phyloP scores from a whole-genome alignment of 768 basidiomycete genomes.

The Termitomyces sp. region DNA sequence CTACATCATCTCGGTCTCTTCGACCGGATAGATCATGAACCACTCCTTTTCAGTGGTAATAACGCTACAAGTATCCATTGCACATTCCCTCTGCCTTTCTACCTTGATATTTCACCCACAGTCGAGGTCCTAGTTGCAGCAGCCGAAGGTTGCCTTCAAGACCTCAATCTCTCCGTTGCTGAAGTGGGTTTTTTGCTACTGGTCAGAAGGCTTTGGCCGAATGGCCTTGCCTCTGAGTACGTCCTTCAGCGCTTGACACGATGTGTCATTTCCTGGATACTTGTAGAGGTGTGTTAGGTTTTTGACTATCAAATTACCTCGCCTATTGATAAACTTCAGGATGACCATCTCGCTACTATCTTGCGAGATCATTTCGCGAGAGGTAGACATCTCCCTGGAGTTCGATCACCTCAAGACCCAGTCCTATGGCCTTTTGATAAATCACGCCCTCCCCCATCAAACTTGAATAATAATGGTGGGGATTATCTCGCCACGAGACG shows the following conservation, averaged over 20 bases:
- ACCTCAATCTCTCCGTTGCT: constrained; percentile 67
- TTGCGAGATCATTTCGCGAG: constrained; percentile 63
- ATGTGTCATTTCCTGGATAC: constrained; percentile 61
- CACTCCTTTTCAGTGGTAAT: constrained; percentile 31
- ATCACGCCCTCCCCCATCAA: constrained; percentile 28
- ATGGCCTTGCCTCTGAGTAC: constrained; percentile 66
- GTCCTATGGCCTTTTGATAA: constrained; percentile 51
- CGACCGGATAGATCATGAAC: constrained; percentile 33
- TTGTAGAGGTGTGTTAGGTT: constrained; percentile 49
- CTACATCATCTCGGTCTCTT: constrained; percentile 61
- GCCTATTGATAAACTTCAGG: constrained; percentile 29
- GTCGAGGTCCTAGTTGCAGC: constrained; percentile 69
- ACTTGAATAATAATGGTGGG: constrained; percentile 53
- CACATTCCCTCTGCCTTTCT: constrained; percentile 62
- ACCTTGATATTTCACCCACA: constrained; percentile 64
- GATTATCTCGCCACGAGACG: constrained; percentile 63
- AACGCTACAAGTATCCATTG: constrained; percentile 33
- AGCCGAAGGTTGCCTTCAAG: constrained; percentile 64
- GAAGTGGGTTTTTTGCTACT: constrained; percentile 70
- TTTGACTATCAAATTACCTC: neutral
- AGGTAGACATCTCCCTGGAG: constrained; percentile 55
- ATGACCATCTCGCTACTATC: constrained; percentile 58
- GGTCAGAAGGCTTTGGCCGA: constrained; percentile 69
- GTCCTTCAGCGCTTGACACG: constrained; percentile 55
- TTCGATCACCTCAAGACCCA: constrained; percentile 38